Conservation (phyloP, 2,329 filamentous ascomycete genomes). For the Fusarium virguliforme region DNA sequence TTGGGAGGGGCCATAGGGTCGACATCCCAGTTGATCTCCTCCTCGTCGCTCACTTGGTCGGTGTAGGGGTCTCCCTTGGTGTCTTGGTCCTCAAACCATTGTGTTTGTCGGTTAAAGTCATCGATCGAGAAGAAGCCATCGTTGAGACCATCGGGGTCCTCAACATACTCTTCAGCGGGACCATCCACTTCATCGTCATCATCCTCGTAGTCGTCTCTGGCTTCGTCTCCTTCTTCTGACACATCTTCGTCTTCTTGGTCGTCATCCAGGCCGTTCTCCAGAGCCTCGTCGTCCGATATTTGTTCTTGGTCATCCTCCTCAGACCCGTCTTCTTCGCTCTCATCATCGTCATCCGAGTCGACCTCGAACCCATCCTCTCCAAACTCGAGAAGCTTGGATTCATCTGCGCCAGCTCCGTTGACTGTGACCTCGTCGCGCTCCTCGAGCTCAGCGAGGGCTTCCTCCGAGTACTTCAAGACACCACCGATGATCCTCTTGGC, state of each 20-base stretch:
- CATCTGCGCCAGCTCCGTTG: conserved; percentile 57
- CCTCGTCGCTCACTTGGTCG: conserved; percentile 84
- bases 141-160: conserved; percentile 86
- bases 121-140: conserved; percentile 99
- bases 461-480: conserved; percentile 66
- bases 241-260: conserved; percentile 58
- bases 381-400: conserved; percentile 49
- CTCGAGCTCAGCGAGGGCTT: conserved; percentile 66
- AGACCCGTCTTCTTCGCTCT: conserved; percentile 53
- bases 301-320: conserved; percentile 51
- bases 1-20: conserved; percentile 74
- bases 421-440: conserved; percentile 63
- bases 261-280: conserved; percentile 50
- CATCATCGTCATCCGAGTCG: conserved; percentile 52
- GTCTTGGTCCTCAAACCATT: conserved; percentile 91
- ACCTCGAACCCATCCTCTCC: conserved; percentile 54
- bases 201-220: conserved; percentile 54
- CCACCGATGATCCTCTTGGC: conserved; percentile 83
- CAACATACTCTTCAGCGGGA: conserved; percentile 64
- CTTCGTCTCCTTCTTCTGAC: conserved; percentile 56
- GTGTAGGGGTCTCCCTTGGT: conserved; percentile 81
- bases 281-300: conserved; percentile 41
- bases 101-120: conserved; percentile 94
- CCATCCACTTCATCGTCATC: conserved; percentile 61
- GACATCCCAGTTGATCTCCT: conserved; percentile 89